Base-by-base conservation (phyloP, 805 yeast species). In the Candida nemodendra region DNA sequence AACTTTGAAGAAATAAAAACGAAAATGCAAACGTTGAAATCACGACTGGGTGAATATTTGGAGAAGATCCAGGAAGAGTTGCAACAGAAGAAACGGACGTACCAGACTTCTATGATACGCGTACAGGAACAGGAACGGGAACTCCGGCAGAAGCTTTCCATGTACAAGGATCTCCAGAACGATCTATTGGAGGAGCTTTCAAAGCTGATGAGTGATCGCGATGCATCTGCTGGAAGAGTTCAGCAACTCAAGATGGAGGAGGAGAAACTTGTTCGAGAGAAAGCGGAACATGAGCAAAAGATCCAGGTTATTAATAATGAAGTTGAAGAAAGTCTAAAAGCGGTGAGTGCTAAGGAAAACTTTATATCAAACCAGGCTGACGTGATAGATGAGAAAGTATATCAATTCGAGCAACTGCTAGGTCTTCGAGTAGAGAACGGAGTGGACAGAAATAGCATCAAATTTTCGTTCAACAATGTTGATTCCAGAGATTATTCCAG, bases 381-480 rank as follows among this genome's bases (percentile, higher is more conserved):
- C 18, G 51, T 61, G 22, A 74, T 72, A 39, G 59, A 59, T 31
- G 68, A 64, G 16, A 76, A 71, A 45, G 50, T 71, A 18, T 48
- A 57, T 18, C 72, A 70, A 45, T 70, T 61, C 46, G 79, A 75
- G 42, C 60, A 57, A 32, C 62, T 71, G 40, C 57, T 73, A 36
- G 81, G 82, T 1, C 47, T 76, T 19, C 64, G 57, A 34, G 65
- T 76, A 25, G 71, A 71, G 42, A 71, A 68, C 5, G 57, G 68
- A 6, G 61, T 52, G 9, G 62, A 56, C 23, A 56, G 63, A 23
- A 51, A 50, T 28, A 37, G 39, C 5, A 54, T 76, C 13, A 53
- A 51, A 32, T 74, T 76, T 41, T 53, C 59, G 1, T 76, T 76
- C 47, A 59, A 51, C 18, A 72, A 76, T 42, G 60, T 76, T 8